Evolutionary conservation across 345 rosid genomes (phyloP).

Genomic region (Melaleuca alternifolia): DNA sequence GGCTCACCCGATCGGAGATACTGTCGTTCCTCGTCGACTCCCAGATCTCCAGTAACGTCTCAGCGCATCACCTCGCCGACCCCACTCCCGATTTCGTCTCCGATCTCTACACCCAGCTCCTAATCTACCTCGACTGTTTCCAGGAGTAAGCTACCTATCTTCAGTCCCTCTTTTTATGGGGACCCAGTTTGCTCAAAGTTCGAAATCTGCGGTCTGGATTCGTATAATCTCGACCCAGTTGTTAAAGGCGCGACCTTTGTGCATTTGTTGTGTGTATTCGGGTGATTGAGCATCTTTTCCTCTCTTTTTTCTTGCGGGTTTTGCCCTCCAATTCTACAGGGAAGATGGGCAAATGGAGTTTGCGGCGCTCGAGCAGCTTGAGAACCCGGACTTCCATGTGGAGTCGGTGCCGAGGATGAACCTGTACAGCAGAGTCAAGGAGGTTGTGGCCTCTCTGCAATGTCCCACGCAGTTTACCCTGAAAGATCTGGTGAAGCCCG

Average conservation of each 20-base stretch:
- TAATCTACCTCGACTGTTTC: conserved; percentile 56
- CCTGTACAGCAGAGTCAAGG: conserved; percentile 34
- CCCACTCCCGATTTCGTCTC: conserved; percentile 42
- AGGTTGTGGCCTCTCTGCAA: conserved; percentile 22
- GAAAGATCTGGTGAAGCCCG: conserved; percentile 63
- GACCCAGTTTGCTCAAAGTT: not conserved
- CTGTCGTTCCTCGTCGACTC: conserved; percentile 41
- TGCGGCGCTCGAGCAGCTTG: conserved; percentile 64
- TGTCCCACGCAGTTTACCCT: conserved; percentile 52
- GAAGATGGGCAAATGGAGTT: conserved; percentile 82
- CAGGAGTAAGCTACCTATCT: conserved; percentile 28
- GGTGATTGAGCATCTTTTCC: not conserved
- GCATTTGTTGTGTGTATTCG: not conserved
- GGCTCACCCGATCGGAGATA: conserved; percentile 50
- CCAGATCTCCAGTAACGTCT: conserved; percentile 44
- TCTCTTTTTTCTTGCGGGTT: not conserved
- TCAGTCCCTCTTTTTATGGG: not conserved
- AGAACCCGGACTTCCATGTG: conserved; percentile 72
- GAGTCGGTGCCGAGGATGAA: conserved; percentile 40
- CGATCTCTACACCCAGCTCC: conserved; percentile 58
- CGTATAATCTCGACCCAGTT: not conserved
- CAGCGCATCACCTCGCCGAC: conserved; percentile 44
- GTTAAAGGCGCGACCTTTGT: not conserved
- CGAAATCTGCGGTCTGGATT: not conserved
- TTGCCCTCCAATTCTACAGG: conserved; percentile 17